Base-by-base conservation (phyloP, 805 yeast genomes). In the Saccharomyces paradoxus region DNA sequence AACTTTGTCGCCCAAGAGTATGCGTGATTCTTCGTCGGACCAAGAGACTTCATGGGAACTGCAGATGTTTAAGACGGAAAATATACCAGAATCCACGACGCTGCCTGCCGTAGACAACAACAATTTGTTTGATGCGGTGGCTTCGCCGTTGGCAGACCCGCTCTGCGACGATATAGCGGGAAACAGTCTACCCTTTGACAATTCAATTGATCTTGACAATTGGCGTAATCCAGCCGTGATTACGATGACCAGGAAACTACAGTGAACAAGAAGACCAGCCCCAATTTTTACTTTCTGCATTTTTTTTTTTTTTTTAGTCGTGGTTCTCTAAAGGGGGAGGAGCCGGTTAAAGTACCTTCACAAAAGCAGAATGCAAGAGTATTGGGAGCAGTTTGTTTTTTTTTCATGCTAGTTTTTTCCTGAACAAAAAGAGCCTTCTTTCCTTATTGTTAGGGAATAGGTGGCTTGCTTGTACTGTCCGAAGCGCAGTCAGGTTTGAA, bases 191-290 rank as follows among this genome's bases (percentile, higher is more conserved):
- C 44, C 44, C 31, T 47, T 46, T 57, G 71, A 68, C 60, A 64
- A 64, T 63, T 68, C 70, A 56, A 65, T 62, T 61, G 74, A 61
- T 54, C 67, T 71, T 64, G 74, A 69, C 66, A 72, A 71, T 72
- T 71, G 72, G 76, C 75, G 76, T 71, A 71, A 73, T 73, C 75
- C 76, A 73, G 76, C 68, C 67, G 76, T 62, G 76, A 71, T 73
- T 70, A 69, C 74, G 50, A 52, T 46, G 28, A 37, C 28, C 29
- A 49, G 44, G 28, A 32, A 32, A 37, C 44, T 37, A 4, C 28
- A 47, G 21, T 47, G 41, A 32, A 32, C 21, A 12, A 22, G 12
- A 24, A n/a, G 17, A n/a, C 21, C 41, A 41, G 28, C n/a, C 26
- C n/a, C 17, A 27, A 10, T n/a, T 24, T 52, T 49, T 12, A 21